Base-by-base conservation (phyloP, 2,329 filamentous ascomycete genomes). In the Alternaria arbusti region DNA sequence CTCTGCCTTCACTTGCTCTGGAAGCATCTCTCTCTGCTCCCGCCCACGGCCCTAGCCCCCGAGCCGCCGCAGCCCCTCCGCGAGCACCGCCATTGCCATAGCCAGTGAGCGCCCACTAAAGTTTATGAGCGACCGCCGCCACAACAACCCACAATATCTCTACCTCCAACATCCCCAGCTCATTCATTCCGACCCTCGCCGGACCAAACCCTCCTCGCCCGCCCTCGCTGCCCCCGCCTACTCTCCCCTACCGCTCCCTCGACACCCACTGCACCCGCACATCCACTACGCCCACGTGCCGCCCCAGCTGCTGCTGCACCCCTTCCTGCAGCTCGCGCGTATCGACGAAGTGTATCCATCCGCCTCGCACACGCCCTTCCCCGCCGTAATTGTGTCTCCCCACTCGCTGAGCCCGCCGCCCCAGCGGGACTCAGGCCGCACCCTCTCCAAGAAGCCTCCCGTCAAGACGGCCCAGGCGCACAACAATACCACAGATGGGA, bases 361-460 rank as follows among this genome's bases (percentile, higher is more conserved):
- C 58, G 49, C 63, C 66, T 61, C 64, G 60, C 62, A 66, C 59
- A 67, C 70, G 57, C 63, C 68, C 50, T 56, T 67, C 32, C 71
- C 77, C 68, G 72, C 78, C 78, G 75, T 77, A 76, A 79, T 73
- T 73, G 77, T 80, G 78, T 80, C 78, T 78, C 75, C 73, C 69
- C 71, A 76, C 71, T 75, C 67, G 51, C 67, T 71, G 68, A 72
- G 70, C 72, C 74, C 77, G 73, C 72, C 72, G 45, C 64, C 70
- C 50, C 71, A 74, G 74, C 74, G 77, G 75, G 75, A 77, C 65
- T 65, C 69, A 61, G 65, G 72, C 66, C 71, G 70, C 65, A 57
- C 71, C 59, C 62, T 67, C 64, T 69, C 70, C 65, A 78, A 77
- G 67, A 78, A 78, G 67, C 58, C 70, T 54, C 59, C 70, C 60